Percentiles rank a stretch among this genome's conserved stretches.
Evolutionary conservation across 2,329 filamentous ascomycete species (phyloP).

Genomic region (Phialophora expanda): DNA sequence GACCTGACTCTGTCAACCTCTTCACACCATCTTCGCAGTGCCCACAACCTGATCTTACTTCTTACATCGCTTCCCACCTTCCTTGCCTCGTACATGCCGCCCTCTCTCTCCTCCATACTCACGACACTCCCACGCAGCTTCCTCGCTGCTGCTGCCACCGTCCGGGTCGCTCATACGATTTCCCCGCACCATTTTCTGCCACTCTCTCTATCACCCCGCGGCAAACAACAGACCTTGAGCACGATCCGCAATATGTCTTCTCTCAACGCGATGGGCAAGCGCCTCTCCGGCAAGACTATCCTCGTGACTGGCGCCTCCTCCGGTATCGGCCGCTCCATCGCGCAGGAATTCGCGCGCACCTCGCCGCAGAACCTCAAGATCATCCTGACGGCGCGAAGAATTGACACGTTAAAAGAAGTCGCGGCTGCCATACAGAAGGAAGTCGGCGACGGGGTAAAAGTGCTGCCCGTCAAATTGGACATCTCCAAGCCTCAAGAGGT

Average conservation of each 20-base stretch:
- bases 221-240: neutral
- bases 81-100: slow-evolving; percentile 27
- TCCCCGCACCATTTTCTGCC: slow-evolving; percentile 20
- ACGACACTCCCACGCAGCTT: slow-evolving; percentile 13
- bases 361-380: slow-evolving; percentile 79
- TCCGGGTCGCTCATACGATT: neutral
- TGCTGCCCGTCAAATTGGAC: slow-evolving; percentile 82
- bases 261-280: slow-evolving; percentile 68
- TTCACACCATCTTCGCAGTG: neutral
- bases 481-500: slow-evolving; percentile 81
- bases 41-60: neutral
- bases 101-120: neutral
- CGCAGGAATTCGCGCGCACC: slow-evolving; percentile 91
- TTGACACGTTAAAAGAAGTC: slow-evolving; percentile 77
- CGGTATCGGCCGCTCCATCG: slow-evolving; percentile 76
- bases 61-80: neutral
- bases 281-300: slow-evolving; percentile 90
- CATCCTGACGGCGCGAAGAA: slow-evolving; percentile 83
- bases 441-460: slow-evolving; percentile 78
- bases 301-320: slow-evolving; percentile 91
- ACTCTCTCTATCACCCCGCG: neutral
- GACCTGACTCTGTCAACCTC: slow-evolving; percentile 2
- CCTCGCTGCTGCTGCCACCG: slow-evolving; percentile 1
- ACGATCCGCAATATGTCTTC: slow-evolving; percentile 63
- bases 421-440: slow-evolving; percentile 77